These are phyloP conservation scores for Kandelia obovata DNA, from an alignment of 345 rosid species.

Conservation along the genomic window DNA sequence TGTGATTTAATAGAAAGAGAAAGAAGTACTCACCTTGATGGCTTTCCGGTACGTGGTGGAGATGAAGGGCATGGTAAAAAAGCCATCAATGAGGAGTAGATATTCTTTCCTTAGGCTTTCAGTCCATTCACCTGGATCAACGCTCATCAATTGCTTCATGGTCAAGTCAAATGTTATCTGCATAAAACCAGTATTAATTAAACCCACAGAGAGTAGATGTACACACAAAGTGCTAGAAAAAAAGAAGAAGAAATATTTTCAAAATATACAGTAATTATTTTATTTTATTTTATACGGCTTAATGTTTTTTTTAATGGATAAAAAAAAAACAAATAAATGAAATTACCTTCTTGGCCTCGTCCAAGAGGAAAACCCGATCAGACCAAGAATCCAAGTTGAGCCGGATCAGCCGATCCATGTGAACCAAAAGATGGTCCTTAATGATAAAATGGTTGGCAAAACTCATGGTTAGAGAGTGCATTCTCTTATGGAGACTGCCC, in stretches of 20 bases:
- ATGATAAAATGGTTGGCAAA: constrained; percentile 72
- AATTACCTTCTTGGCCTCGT: constrained; percentile 92
- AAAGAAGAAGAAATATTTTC: too few relatives aligned
- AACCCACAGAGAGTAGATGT: neutral
- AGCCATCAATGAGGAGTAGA: constrained; percentile 90
- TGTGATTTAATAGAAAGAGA: too few relatives aligned
- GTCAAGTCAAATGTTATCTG: constrained; percentile 91
- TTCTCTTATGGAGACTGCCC: constrained; percentile 81
- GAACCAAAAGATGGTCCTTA: constrained; percentile 69
- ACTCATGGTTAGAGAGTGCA: constrained; percentile 94
- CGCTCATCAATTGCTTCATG: constrained; percentile 90
- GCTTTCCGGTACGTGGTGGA: constrained; percentile 86
- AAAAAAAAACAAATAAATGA: too few relatives aligned
- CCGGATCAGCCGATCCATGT: constrained; percentile 90
- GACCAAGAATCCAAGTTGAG: constrained; percentile 82
- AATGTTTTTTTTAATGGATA: too few relatives aligned
- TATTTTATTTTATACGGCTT: too few relatives aligned
- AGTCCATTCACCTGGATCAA: constrained; percentile 91
- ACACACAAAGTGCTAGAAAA: neutral
- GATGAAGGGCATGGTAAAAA: constrained; percentile 81
- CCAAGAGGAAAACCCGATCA: constrained; percentile 88
- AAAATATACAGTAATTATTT: too few relatives aligned
- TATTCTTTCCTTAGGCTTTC: constrained; percentile 87
- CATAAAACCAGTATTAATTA: neutral
- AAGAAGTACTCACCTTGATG: constrained; percentile 43